phyloP scores from a whole-genome alignment of 2,329 filamentous ascomycete genomes.

The Alternaria burnsii region DNA sequence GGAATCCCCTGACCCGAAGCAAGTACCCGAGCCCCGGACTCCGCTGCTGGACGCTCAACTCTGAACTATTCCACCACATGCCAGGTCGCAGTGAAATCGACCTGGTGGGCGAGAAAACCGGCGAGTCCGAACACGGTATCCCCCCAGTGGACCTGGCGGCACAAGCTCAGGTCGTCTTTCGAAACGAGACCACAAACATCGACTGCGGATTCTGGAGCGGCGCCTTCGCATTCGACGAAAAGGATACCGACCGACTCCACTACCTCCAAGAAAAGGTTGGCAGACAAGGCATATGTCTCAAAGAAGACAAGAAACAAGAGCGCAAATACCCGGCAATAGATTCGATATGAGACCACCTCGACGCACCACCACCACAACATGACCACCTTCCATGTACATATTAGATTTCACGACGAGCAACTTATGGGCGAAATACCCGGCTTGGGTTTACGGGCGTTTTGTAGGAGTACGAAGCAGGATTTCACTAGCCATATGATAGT shows the following conservation, averaged over 20 bases:
- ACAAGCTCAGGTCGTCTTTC: slow-evolving; percentile 38
- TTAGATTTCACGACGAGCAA: slow-evolving; percentile 15
- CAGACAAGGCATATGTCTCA: slow-evolving; percentile 49
- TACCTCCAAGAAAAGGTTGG: slow-evolving; percentile 51
- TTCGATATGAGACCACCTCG: slow-evolving; percentile 9
- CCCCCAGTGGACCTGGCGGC: slow-evolving; percentile 49
- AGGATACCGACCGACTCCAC: slow-evolving; percentile 40
- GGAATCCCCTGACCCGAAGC: slow-evolving; percentile 32
- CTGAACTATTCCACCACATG: slow-evolving; percentile 57
- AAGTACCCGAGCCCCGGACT: slow-evolving; percentile 48
- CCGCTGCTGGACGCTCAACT: slow-evolving; percentile 55
- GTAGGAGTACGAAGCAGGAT: neutral
- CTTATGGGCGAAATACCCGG: slow-evolving; percentile 2
- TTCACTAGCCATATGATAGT: neutral
- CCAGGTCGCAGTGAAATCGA: slow-evolving; percentile 52
- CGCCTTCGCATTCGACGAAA: slow-evolving; percentile 47
- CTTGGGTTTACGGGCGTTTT: slow-evolving; percentile 1
- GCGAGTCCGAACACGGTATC: slow-evolving; percentile 37
- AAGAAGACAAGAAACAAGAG: slow-evolving; percentile 33
- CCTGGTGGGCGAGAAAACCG: slow-evolving; percentile 39
- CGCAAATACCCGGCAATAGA: slow-evolving; percentile 15
- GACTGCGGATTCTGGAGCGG: slow-evolving; percentile 53
- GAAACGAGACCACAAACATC: slow-evolving; percentile 51
- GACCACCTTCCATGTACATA: slow-evolving; percentile 13
- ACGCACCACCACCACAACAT: neutral